Evolutionary conservation across 1,139 yeast species (phyloP).

Genomic region (Yamadazyma triangularis): DNA sequence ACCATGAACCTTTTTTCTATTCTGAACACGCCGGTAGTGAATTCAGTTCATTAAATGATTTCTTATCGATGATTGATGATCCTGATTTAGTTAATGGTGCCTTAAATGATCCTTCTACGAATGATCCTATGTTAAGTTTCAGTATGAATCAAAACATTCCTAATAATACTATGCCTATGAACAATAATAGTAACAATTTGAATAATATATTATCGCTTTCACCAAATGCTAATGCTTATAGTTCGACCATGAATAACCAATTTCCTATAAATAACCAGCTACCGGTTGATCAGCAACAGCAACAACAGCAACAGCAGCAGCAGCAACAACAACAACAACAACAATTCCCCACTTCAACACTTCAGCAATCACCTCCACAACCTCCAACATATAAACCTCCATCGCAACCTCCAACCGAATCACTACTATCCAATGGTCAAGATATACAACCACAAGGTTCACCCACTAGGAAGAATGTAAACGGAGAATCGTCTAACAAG

Average conservation of each 20-base stretch:
- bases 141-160: constrained; percentile 14
- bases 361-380: background rate
- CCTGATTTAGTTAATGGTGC: constrained; percentile 59
- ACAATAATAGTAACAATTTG: constrained; percentile 9
- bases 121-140: constrained; percentile 23
- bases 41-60: constrained; percentile 85
- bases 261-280: too few relatives aligned
- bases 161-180: constrained; percentile 2
- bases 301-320: constrained; percentile 5
- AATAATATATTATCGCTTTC: constrained; percentile 27
- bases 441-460: constrained; percentile 4
- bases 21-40: constrained; percentile 94
- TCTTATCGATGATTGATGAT: constrained; percentile 85
- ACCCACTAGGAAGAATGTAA: constrained; percentile 2
- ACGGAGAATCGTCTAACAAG: too few relatives aligned
- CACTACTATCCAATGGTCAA: background rate
- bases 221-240: constrained; percentile 15
- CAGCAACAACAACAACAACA: constrained; percentile 3
- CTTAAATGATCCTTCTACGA: constrained; percentile 29
- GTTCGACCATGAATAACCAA: background rate
- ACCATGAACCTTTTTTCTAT: constrained; percentile 73
- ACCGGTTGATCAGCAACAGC: constrained; percentile 5
- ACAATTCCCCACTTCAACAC: background rate
- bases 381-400: background rate
- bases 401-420: background rate